Conservation (phyloP, 2,329 filamentous ascomycete species). For the Pyricularia sp. region DNA sequence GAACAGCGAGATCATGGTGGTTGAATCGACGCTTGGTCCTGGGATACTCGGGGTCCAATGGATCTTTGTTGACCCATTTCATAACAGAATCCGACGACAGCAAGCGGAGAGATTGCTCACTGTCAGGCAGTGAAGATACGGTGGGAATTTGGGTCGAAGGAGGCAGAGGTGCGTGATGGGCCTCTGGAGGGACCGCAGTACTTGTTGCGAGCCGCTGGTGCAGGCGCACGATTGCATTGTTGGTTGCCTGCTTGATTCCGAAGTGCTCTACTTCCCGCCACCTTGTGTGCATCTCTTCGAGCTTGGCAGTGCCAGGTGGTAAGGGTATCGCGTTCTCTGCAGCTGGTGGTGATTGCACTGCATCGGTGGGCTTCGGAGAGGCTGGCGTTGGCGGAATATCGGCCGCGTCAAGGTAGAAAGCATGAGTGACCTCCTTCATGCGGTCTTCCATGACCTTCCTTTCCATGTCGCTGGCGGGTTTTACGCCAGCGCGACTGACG, state of each 20-base stretch:
- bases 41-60: slow-evolving; percentile 20
- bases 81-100: slow-evolving; percentile 30
- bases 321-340: slow-evolving; percentile 15
- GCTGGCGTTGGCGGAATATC: slow-evolving; percentile 45
- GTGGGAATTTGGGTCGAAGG: slow-evolving; percentile 1
- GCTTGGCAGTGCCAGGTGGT: slow-evolving; percentile 24
- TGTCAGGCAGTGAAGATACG: slow-evolving; percentile 18
- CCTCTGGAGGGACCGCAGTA: neutral
- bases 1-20: slow-evolving; percentile 29
- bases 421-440: slow-evolving; percentile 45
- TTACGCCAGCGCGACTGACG: slow-evolving; percentile 38
- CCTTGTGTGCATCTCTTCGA: slow-evolving; percentile 35
- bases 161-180: neutral
- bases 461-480: slow-evolving; percentile 39
- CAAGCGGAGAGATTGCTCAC: slow-evolving; percentile 27
- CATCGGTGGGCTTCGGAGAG: slow-evolving; percentile 24
- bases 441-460: slow-evolving; percentile 42
- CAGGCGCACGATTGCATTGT: slow-evolving; percentile 2
- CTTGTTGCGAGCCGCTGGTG: neutral
- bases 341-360: slow-evolving; percentile 19
- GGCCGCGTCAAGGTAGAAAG: slow-evolving; percentile 38
- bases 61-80: slow-evolving; percentile 28
- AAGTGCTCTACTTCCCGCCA: slow-evolving; percentile 26
- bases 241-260: slow-evolving; percentile 15
- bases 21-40: slow-evolving; percentile 21